Conservation (phyloP, 768 basidiomycete species). For the Mycena belliarum region DNA sequence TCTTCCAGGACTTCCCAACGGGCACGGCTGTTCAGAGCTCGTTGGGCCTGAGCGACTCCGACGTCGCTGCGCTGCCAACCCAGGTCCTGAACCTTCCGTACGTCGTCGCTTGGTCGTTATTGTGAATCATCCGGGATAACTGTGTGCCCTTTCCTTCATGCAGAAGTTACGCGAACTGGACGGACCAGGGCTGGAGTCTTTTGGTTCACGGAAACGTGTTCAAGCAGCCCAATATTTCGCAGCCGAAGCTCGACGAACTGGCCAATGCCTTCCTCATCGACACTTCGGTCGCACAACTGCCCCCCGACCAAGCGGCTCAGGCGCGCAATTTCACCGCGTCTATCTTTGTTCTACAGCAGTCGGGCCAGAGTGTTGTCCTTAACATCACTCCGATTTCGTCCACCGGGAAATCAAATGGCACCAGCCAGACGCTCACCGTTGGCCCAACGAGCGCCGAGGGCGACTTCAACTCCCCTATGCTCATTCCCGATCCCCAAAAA, state of each 20-base stretch:
- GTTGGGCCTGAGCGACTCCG: slow-evolving; percentile 5
- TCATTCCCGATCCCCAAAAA: neutral
- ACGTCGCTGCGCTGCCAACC: slow-evolving; percentile 7
- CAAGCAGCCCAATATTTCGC: slow-evolving; percentile 17
- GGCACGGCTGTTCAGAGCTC: slow-evolving; percentile 15
- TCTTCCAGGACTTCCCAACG: slow-evolving; percentile 18
- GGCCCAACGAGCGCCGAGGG: slow-evolving; percentile 12
- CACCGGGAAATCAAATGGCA: slow-evolving; percentile 1
- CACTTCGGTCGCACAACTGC: slow-evolving; percentile 6
- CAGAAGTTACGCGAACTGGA: slow-evolving; percentile 16
- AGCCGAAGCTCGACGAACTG: slow-evolving; percentile 10
- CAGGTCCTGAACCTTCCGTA: slow-evolving; percentile 22
- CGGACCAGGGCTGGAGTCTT: slow-evolving; percentile 12
- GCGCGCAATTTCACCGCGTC: slow-evolving; percentile 16
- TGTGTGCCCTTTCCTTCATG: neutral
- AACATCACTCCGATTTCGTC: neutral
- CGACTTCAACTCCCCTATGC: slow-evolving; percentile 4
- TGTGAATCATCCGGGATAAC: neutral
- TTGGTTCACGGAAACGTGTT: slow-evolving; percentile 15
- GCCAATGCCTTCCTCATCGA: slow-evolving; percentile 18
- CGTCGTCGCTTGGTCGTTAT: slow-evolving; percentile 16
- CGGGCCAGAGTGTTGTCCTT: slow-evolving; percentile 6
- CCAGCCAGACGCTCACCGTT: slow-evolving; percentile 9
- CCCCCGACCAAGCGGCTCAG: slow-evolving; percentile 12
- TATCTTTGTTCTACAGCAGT: slow-evolving; percentile 14